phyloP scores from a whole-genome alignment of 257 asterid genomes.

The Rhazya stricta region DNA sequence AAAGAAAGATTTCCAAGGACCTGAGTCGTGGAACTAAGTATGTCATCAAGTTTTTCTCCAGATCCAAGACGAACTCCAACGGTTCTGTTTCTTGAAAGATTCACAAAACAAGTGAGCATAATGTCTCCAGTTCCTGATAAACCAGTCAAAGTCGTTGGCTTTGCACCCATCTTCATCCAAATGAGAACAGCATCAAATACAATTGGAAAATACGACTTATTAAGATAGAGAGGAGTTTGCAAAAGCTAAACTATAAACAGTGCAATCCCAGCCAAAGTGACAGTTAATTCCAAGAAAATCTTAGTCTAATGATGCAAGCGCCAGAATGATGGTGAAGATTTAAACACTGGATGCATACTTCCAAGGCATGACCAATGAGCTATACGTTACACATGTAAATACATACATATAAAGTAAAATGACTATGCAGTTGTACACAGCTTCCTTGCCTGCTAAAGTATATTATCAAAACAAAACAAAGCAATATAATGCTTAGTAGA shows the following conservation, averaged over 20 bases:
- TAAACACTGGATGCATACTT: background rate
- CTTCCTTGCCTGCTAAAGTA: background rate
- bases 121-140: constrained; percentile 89
- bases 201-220: background rate
- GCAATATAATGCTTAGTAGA: background rate
- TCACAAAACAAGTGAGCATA: constrained; percentile 94
- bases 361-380: background rate
- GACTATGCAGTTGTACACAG: background rate
- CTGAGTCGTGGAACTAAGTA: constrained; percentile 80
- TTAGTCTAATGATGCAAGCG: background rate
- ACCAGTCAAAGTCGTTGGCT: constrained; percentile 81
- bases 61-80: constrained; percentile 96
- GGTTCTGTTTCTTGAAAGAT: constrained; percentile 87
- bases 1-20: constrained; percentile 22
- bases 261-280: background rate
- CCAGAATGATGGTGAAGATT: background rate
- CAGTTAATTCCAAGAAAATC: background rate
- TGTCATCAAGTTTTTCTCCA: constrained; percentile 88
- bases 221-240: background rate
- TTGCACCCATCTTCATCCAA: constrained; percentile 80
- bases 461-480: background rate
- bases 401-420: background rate
- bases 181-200: constrained; percentile 19
- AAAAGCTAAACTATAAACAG: background rate
- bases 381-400: background rate